A percentile compares a stretch with the other conserved stretches of the same genome.
Evolutionary conservation across 83 land plant species (phyloP).

Genomic region (Picea mariana): DNA sequence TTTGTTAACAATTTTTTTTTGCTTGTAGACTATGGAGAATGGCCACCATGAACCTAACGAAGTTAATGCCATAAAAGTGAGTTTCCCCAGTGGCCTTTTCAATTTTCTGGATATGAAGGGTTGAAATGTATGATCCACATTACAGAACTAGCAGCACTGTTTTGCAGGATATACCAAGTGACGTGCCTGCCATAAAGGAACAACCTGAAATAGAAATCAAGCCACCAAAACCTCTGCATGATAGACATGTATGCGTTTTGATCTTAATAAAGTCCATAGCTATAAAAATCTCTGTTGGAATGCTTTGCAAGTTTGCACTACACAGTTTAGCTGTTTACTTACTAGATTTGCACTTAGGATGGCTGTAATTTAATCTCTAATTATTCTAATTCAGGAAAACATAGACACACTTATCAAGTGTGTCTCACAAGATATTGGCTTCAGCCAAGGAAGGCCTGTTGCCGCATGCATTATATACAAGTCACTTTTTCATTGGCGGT

Average conservation of each 20-base stretch:
- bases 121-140: background rate
- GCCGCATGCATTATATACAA: constrained; percentile 94
- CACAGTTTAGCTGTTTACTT: background rate
- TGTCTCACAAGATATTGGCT: constrained; percentile 82
- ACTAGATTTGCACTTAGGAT: background rate
- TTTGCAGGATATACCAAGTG: constrained; percentile 39
- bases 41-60: constrained; percentile 46
- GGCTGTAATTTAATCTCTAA: background rate
- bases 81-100: background rate
- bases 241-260: constrained; percentile 24
- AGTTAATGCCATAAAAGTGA: constrained; percentile 6
- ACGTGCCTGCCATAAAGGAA: constrained; percentile 31
- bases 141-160: background rate
- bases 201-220: constrained; percentile 38
- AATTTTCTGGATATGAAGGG: background rate
- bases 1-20: background rate
- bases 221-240: constrained; percentile 38
- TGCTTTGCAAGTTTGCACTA: constrained; percentile 3
- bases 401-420: constrained; percentile 87
- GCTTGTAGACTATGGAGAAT: constrained; percentile 48
- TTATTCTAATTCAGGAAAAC: constrained; percentile 61
- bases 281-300: background rate
- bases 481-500: constrained; percentile 95
- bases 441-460: constrained; percentile 85
- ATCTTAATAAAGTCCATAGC: background rate